These are phyloP conservation scores for Leishmania turanica DNA, from an alignment of 208 protist genomes.

Conservation along the genomic window DNA sequence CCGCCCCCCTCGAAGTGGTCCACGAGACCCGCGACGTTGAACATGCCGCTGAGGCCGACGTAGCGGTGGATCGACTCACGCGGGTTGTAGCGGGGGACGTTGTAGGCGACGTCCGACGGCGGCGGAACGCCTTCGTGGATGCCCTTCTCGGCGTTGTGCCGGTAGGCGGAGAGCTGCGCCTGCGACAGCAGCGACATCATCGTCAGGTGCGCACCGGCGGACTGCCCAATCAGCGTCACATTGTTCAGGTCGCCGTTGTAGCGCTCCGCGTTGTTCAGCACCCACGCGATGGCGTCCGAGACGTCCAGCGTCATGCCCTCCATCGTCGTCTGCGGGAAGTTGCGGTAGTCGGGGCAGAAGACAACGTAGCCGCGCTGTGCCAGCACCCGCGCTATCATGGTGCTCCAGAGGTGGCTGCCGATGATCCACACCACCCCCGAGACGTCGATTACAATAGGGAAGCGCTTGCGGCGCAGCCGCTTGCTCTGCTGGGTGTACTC, in stretches of 20 bases:
- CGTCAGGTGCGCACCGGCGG: constrained; percentile 83
- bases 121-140: constrained; percentile 32
- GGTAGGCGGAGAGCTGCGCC: constrained; percentile 71
- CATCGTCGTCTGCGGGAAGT: constrained; percentile 92
- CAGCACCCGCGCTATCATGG: constrained; percentile 77
- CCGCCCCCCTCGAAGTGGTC: constrained; percentile 61
- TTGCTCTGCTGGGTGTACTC: constrained; percentile 43
- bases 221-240: constrained; percentile 82
- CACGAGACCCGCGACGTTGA: constrained; percentile 70
- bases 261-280: constrained; percentile 81
- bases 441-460: constrained; percentile 78
- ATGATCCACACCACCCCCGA: constrained; percentile 89
- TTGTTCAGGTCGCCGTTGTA: constrained; percentile 86
- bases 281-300: constrained; percentile 86
- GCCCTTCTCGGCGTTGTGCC: constrained; percentile 31
- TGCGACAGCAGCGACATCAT: constrained; percentile 89
- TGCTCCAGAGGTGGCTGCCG: constrained; percentile 79
- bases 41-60: constrained; percentile 86
- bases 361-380: constrained; percentile 82
- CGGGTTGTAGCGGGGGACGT: constrained; percentile 85
- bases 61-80: constrained; percentile 79
- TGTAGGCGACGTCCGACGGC: constrained; percentile 67
- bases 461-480: constrained; percentile 61
- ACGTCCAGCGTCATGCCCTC: constrained; percentile 90
- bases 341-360: constrained; percentile 93